Conservation (phyloP, 768 basidiomycete genomes). For the Mycena sanguinolenta region DNA sequence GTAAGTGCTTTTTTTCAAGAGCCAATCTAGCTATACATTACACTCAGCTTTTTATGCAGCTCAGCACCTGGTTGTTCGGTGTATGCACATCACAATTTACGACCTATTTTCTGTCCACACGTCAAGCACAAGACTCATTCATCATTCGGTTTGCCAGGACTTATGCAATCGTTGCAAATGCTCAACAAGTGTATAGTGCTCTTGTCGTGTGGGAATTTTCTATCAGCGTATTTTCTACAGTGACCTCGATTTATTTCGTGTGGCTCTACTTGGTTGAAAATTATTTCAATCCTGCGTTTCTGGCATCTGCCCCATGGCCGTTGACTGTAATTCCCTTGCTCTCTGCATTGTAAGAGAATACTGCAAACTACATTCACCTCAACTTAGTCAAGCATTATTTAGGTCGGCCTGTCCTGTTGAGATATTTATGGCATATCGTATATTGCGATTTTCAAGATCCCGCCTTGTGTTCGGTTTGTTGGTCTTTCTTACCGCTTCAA, state of each 20-base stretch:
- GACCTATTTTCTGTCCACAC: not conserved
- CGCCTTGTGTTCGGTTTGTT: not conserved
- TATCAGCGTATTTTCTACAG: not conserved
- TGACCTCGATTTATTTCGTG: not conserved
- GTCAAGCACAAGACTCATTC: not conserved
- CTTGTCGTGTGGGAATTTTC: not conserved
- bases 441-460: not conserved
- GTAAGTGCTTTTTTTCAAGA: too few relatives aligned
- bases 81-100: not conserved
- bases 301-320: not conserved
- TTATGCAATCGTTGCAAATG: not conserved
- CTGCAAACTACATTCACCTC: not conserved
- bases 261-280: slow-evolving; percentile 2
- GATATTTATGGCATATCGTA: slow-evolving; percentile 2
- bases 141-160: not conserved
- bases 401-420: slow-evolving; percentile 2
- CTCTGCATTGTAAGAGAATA: not conserved
- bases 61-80: not conserved
- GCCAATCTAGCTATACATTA: too few relatives aligned
- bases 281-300: slow-evolving; percentile 4
- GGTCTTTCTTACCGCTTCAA: not conserved
- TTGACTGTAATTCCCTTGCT: not conserved
- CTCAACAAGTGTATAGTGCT: not conserved
- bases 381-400: not conserved
- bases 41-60: too few relatives aligned